Evolutionary conservation across 345 rosid genomes (phyloP), one percentile per base, ranked within the genome.

Genomic region (Ailanthus altissimus): DNA sequence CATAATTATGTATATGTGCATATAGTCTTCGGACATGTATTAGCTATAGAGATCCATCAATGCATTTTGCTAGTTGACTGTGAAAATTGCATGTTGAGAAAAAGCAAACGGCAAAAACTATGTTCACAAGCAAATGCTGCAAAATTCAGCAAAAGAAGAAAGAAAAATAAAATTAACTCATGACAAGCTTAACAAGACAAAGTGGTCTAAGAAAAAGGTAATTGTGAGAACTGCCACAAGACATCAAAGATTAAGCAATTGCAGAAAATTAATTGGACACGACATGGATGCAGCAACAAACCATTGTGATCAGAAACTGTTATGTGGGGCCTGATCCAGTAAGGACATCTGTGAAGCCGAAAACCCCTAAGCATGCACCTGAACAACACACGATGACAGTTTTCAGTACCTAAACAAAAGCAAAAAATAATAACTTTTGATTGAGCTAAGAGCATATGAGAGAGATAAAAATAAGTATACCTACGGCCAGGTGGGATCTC

Each of bases 281-380:
- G 53, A 57, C 45, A 75, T 59, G 76, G 53, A 61, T 53, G 36
- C 32, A 20, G 63, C 38, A 82, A 64, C 85, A 51, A 58, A 91
- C 97, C 94, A 80, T 86, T 89, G 76, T 89, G 92, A 83, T 92
- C 90, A 69, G 92, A 89, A 71, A 92, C 75, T n/a, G 92, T 88
- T 79, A 92, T 87, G 42, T 93, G 87, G 10, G 97, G 97, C 84
- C 95, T 87, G 77, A 92, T 84, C 97, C 97, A 92, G 78, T 89
- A 91, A 18, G 97, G 97, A 74, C 97, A 92, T 71, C 94, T 84
- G 77, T 92, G 97, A 66, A 92, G 91, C 83, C 97, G 91, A 75
- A 92, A 92, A 70, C 95, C 97, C 77, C 97, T 85, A 64, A 92
- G 95, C 90, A 91, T 91, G 90, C 95, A 91, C 85, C 97, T 92